These are phyloP conservation scores for Mytilinidion resinicola DNA, from an alignment of 495 filamentous ascomycete species.

Conservation along the genomic window DNA sequence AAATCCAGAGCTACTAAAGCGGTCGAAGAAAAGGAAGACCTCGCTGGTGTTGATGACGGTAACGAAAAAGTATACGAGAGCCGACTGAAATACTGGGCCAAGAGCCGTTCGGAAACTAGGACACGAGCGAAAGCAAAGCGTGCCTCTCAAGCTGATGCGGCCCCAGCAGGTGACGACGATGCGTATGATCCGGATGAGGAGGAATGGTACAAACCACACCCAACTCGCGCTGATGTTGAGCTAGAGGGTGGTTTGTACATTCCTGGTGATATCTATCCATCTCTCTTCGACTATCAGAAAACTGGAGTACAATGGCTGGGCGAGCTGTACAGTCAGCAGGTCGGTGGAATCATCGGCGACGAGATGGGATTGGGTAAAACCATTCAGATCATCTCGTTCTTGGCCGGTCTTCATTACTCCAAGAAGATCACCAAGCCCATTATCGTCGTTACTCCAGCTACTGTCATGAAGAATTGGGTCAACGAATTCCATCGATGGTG, in stretches of 20 bases:
- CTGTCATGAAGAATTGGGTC: conserved; percentile 93
- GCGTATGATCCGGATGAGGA: conserved; percentile 40
- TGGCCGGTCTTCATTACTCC: conserved; percentile 87
- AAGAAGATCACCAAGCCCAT: conserved; percentile 74
- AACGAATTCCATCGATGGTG: conserved; percentile 98
- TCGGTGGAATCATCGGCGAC: conserved; percentile 92
- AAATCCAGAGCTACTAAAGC: conserved; percentile 31
- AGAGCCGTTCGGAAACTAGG: conserved; percentile 61
- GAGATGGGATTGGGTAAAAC: conserved; percentile 99
- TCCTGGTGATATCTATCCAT: conserved; percentile 85
- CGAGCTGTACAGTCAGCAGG: conserved; percentile 79
- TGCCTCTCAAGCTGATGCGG: conserved; percentile 12
- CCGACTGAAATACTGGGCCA: conserved; percentile 69
- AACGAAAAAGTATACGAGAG: conserved; percentile 77
- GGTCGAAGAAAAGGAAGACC: conserved; percentile 51
- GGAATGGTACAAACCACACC: conserved; percentile 85
- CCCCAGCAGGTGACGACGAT: conserved; percentile 18
- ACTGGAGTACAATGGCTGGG: conserved; percentile 96
- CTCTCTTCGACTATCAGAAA: conserved; percentile 91
- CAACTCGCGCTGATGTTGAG: conserved; percentile 63
- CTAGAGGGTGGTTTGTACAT: conserved; percentile 70
- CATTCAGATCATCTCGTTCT: conserved; percentile 84
- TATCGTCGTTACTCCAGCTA: conserved; percentile 86
- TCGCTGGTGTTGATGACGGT: conserved; percentile 81
- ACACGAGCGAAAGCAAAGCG: conserved; percentile 35